Percentiles rank a stretch among this genome's conserved stretches.
Conservation (phyloP, 2,329 filamentous ascomycete species). For the Talaromyces sp. region DNA sequence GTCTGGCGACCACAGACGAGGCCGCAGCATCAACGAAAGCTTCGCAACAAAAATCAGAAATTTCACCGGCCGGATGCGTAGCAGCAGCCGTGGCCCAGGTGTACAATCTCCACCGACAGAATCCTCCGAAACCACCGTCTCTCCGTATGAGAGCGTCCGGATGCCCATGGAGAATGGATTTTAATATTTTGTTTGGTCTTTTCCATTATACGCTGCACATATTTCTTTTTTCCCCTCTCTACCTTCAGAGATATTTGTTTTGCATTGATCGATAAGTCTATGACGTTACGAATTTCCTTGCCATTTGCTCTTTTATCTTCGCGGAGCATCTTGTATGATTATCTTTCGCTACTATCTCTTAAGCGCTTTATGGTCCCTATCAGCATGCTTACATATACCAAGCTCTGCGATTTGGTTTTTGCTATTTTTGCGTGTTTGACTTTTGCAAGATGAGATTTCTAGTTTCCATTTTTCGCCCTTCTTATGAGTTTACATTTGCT, state of each 20-base stretch:
- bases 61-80: slow-evolving; percentile 56
- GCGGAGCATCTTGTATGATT: background rate
- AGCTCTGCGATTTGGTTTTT: background rate
- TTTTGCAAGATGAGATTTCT: background rate
- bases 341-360: background rate
- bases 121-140: slow-evolving; percentile 14
- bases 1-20: slow-evolving; percentile 47
- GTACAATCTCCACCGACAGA: slow-evolving; percentile 40
- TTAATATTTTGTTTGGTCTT: slow-evolving; percentile 1
- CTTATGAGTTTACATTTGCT: background rate
- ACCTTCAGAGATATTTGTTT: background rate
- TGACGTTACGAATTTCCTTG: slow-evolving; percentile 10
- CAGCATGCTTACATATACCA: background rate
- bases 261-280: background rate
- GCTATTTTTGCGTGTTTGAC: background rate
- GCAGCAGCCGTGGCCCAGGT: slow-evolving; percentile 48
- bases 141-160: slow-evolving; percentile 27
- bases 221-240: background rate
- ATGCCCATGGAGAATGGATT: slow-evolving; percentile 13
- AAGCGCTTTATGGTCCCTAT: background rate
- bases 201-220: background rate
- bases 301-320: background rate
- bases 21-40: slow-evolving; percentile 53
- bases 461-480: background rate
- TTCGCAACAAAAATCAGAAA: slow-evolving; percentile 50